A percentile compares a stretch with the other conserved stretches of the same genome.
phyloP scores from a whole-genome alignment of 2,329 filamentous ascomycete species.

The Sordariomycetes sp. region DNA sequence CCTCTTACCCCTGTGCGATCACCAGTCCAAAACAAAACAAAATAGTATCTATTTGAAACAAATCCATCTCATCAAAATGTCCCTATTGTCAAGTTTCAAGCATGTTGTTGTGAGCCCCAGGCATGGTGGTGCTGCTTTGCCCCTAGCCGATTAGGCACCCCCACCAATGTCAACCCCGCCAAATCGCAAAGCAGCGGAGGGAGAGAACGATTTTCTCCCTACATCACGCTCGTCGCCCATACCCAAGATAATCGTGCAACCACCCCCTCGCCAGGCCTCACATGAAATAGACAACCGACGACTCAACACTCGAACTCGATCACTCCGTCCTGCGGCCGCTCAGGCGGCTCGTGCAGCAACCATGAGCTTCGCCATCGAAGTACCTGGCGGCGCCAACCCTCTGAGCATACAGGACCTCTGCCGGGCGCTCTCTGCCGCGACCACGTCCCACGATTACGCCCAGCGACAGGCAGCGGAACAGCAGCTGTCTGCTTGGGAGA shows the following conservation, averaged over 20 bases:
- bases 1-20: too few relatives aligned
- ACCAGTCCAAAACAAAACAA: too few relatives aligned
- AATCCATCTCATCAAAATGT: neutral
- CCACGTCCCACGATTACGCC: slow-evolving; percentile 45
- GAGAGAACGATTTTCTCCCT: too few relatives aligned
- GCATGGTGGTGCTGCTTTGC: too few relatives aligned
- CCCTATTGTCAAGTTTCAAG: neutral
- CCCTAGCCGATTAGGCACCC: too few relatives aligned
- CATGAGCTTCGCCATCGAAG: slow-evolving; percentile 69
- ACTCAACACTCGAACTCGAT: neutral
- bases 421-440: slow-evolving; percentile 53
- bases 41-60: too few relatives aligned
- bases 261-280: neutral
- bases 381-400: slow-evolving; percentile 71
- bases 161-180: too few relatives aligned
- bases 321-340: slow-evolving; percentile 1
- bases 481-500: slow-evolving; percentile 66
- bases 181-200: too few relatives aligned
- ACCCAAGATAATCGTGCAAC: too few relatives aligned
- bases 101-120: neutral
- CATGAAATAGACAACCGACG: neutral
- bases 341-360: slow-evolving; percentile 5
- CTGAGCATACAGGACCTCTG: slow-evolving; percentile 55
- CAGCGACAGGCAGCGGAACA: slow-evolving; percentile 60
- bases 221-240: too few relatives aligned